These are phyloP conservation scores for Lippia alba DNA, from an alignment of 305 asterid genomes.

Conservation along the genomic window DNA sequence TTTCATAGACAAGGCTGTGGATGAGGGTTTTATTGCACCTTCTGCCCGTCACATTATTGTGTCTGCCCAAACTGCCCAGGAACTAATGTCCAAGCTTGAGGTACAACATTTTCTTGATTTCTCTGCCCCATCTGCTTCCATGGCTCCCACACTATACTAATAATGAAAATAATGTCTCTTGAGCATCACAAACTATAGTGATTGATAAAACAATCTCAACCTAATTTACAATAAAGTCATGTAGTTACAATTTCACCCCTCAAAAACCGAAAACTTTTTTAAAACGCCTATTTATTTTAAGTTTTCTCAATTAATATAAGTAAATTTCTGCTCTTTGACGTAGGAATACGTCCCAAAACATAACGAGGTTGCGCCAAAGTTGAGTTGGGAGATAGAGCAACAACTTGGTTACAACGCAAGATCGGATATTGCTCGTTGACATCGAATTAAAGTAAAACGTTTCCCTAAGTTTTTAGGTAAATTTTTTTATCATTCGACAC, in stretches of 20 bases:
- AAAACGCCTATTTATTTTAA: too few relatives aligned
- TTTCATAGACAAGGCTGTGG: slow-evolving; percentile 95
- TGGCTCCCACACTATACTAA: slow-evolving; percentile 22
- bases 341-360: slow-evolving; percentile 78
- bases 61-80: slow-evolving; percentile 93
- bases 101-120: slow-evolving; percentile 40
- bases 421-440: slow-evolving; percentile 70
- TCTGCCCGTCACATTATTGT: slow-evolving; percentile 93
- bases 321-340: not conserved
- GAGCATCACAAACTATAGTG: too few relatives aligned
- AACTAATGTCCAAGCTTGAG: slow-evolving; percentile 89
- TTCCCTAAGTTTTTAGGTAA: slow-evolving; percentile 1
- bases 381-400: slow-evolving; percentile 90
- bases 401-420: slow-evolving; percentile 68
- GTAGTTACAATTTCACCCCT: too few relatives aligned
- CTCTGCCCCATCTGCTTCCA: slow-evolving; percentile 2
- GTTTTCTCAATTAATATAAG: too few relatives aligned
- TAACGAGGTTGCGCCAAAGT: slow-evolving; percentile 55
- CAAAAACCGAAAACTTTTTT: too few relatives aligned
- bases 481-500: slow-evolving; percentile 24
- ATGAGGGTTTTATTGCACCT: slow-evolving; percentile 84
- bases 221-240: too few relatives aligned
- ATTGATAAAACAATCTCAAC: too few relatives aligned
- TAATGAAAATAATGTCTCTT: too few relatives aligned
- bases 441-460: not conserved